Conservation (phyloP, 257 asterid genomes). For the Galeopsis tetrahit region DNA sequence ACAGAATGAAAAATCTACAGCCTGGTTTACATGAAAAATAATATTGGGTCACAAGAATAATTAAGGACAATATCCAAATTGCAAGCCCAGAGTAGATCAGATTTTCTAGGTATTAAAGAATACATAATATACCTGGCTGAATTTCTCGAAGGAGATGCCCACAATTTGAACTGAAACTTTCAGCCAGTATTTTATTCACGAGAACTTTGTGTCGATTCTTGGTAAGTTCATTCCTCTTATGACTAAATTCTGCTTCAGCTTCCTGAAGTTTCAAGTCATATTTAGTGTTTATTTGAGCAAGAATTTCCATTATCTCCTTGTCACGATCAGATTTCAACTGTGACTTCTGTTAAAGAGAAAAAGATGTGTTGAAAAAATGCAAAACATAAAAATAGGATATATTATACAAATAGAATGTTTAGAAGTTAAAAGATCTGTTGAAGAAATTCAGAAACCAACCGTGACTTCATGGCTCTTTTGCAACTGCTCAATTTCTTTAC, state of each 20-base stretch:
- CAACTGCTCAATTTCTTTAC: conserved; percentile 41
- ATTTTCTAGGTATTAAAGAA: neutral
- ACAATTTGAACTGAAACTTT: conserved; percentile 49
- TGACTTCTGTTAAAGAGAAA: conserved; percentile 47
- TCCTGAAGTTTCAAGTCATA: conserved; percentile 56
- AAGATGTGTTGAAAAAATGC: conserved; percentile 13
- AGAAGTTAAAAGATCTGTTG: neutral
- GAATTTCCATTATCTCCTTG: conserved; percentile 50
- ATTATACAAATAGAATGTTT: conserved; percentile 8
- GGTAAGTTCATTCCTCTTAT: conserved; percentile 45
- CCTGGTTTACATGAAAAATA: neutral
- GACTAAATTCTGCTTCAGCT: conserved; percentile 44
- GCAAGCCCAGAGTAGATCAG: conserved; percentile 3
- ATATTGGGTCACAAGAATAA: neutral
- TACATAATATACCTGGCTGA: conserved; percentile 58
- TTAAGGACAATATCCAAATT: neutral
- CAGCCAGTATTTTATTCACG: conserved; percentile 62
- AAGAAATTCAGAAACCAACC: conserved; percentile 48
- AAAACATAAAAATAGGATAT: conserved; percentile 20
- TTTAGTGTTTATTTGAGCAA: conserved; percentile 49
- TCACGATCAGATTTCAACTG: conserved; percentile 54
- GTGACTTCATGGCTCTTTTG: conserved; percentile 40
- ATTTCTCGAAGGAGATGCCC: conserved; percentile 41
- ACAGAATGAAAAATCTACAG: conserved; percentile 7
- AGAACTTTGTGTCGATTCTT: conserved; percentile 44